Evolutionary conservation across 371 early-diverging fungal species (phyloP).

Genomic region (Zychaea mexicana): DNA sequence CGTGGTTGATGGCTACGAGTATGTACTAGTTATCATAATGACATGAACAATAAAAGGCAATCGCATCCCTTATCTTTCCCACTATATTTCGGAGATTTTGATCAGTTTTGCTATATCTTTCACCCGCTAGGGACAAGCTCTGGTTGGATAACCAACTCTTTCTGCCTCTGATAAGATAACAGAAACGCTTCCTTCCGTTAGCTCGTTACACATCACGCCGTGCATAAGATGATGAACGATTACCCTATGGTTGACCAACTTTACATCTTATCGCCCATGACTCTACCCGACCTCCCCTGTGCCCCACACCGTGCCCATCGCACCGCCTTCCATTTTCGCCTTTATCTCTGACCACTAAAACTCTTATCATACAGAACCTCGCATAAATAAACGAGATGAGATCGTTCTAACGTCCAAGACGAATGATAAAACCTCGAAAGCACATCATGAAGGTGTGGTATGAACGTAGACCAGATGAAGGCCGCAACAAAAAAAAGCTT

Average conservation of each 20-base stretch:
- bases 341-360: not conserved
- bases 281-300: not conserved
- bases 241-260: not conserved
- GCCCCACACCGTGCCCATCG: not conserved
- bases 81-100: conserved; percentile 5
- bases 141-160: conserved; percentile 1
- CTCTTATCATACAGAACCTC: not conserved
- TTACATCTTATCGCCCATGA: not conserved
- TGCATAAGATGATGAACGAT: conserved; percentile 4
- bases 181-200: conserved; percentile 3
- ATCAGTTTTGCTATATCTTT: conserved; percentile 2
- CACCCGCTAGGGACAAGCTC: not conserved
- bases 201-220: not conserved
- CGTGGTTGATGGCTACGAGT: not conserved
- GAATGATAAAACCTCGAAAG: too few species aligned
- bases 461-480: too few species aligned
- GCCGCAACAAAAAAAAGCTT: not conserved
- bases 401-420: too few species aligned
- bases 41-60: conserved; percentile 1
- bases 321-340: not conserved
- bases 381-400: not conserved
- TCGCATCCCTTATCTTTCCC: not conserved
- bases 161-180: conserved; percentile 4
- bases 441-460: too few species aligned
- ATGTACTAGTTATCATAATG: too few species aligned